Percentiles rank a stretch among this genome's conserved stretches.
These are phyloP conservation scores for Microsporum audouinii DNA, from an alignment of 2,329 filamentous ascomycete species.

Conservation along the genomic window DNA sequence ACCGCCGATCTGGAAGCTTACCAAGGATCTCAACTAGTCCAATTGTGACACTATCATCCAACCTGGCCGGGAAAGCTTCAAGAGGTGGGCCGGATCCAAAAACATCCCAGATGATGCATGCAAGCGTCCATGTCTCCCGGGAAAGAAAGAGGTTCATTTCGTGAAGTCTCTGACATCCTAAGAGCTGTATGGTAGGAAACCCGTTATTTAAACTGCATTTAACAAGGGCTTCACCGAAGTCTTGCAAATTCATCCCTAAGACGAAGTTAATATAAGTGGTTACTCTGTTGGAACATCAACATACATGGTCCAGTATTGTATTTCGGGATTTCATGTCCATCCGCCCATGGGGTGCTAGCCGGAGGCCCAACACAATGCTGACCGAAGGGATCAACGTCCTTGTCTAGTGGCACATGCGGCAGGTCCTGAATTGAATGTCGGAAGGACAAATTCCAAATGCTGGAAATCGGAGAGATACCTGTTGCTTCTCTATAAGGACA, in stretches of 20 bases:
- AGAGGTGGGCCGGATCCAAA: slow-evolving; percentile 19
- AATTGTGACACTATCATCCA: slow-evolving; percentile 17
- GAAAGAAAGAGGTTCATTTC: slow-evolving; percentile 20
- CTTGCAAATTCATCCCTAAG: neutral
- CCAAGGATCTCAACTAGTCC: slow-evolving; percentile 22
- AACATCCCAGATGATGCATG: slow-evolving; percentile 26
- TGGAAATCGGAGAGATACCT: slow-evolving; percentile 17
- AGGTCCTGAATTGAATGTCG: slow-evolving; percentile 16
- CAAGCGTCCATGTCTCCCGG: slow-evolving; percentile 28
- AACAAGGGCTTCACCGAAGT: neutral
- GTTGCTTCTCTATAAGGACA: slow-evolving; percentile 14
- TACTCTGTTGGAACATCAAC: neutral
- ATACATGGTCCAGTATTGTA: neutral
- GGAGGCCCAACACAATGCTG: slow-evolving; percentile 11
- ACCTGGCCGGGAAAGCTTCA: slow-evolving; percentile 15
- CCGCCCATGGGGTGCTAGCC: neutral
- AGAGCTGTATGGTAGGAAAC: neutral
- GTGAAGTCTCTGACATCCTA: neutral
- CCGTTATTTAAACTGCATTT: neutral
- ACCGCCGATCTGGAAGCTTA: slow-evolving; percentile 15
- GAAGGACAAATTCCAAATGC: slow-evolving; percentile 19
- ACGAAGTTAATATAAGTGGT: neutral
- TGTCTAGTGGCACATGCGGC: slow-evolving; percentile 21
- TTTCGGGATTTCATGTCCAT: neutral
- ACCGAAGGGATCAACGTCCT: slow-evolving; percentile 6